Conservation (phyloP, 176 grass and related monocot genomes). For the Phoenix dactylifera region DNA sequence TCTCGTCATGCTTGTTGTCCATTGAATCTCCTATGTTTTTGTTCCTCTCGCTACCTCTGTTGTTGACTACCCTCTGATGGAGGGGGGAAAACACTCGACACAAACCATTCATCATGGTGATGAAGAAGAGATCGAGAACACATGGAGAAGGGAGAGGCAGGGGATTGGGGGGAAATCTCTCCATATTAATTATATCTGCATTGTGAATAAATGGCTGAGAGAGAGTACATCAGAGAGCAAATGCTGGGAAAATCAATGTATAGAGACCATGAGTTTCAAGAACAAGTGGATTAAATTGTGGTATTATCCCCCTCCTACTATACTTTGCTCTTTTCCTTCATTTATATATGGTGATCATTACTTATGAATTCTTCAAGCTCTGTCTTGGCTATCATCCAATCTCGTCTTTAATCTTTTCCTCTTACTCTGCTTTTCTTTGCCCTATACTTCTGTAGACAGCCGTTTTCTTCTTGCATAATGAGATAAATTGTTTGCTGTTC, state of each 20-base stretch:
- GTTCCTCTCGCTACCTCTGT: background rate
- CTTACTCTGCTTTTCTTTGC: too few species aligned
- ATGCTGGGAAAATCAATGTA: conserved; percentile 63
- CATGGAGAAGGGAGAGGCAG: conserved; percentile 19
- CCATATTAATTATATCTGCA: conserved; percentile 32
- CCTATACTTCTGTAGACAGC: too few species aligned
- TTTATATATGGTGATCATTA: conserved; percentile 20
- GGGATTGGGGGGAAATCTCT: conserved; percentile 11
- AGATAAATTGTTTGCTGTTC: too few species aligned
- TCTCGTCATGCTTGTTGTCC: conserved; percentile 22
- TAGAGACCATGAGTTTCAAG: conserved; percentile 44
- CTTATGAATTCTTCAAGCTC: conserved; percentile 3
- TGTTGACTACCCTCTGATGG: background rate
- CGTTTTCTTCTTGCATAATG: too few species aligned
- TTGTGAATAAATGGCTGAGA: conserved; percentile 81
- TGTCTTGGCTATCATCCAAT: background rate
- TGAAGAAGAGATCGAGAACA: conserved; percentile 30
- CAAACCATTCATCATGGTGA: conserved; percentile 17
- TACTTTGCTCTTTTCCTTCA: conserved; percentile 28
- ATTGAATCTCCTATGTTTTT: background rate
- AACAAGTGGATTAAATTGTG: conserved; percentile 52
- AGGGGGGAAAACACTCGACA: background rate
- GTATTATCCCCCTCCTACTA: conserved; percentile 39
- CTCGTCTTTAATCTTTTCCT: background rate
- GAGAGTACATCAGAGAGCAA: conserved; percentile 49